Base-by-base conservation (phyloP, 2,329 filamentous ascomycete genomes). In the Triangularia setosa region DNA sequence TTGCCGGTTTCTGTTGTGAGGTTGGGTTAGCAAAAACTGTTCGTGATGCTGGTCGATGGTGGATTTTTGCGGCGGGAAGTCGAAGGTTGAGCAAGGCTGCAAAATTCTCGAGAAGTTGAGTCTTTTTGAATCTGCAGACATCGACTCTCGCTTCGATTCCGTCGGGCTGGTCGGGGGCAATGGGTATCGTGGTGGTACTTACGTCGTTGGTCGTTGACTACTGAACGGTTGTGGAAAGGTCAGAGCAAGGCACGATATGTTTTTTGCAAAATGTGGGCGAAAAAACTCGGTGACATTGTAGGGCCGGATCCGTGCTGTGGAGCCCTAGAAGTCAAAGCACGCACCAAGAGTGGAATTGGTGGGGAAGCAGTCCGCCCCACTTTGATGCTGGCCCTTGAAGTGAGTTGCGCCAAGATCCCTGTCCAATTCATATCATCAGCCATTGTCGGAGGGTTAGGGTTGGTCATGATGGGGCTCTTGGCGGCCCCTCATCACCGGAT, bases 1-100 rank as follows among this genome's bases (percentile, higher is more conserved):
- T 89, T 91, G 90, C 88, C 89, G 84, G 84, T 85, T 84, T 85
- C 85, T 89, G 80, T 56, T 63, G 67, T 24, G 68, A 64, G 63
- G 66, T 72, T 66, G 65, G 67, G 30, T 70, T 69, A 71, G 66
- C 59, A 23, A 44, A 28, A 35, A 35, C 24, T 27, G 52, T 59
- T 67, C 61, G 61, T 44, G 58, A 61, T 24, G 16, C 33, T 28
- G 27, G 56, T 57, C 25, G 48, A 16, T n/a, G 30, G 59, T 58
- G 28, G 53, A 44, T 18, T 18, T 24, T 8, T 16, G 62, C 4
- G 35, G 54, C 33, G 40, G 23, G 57, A 40, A n/a, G 35, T 63
- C 25, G 48, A 53, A 44, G n/a, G n/a, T n/a, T 58, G 62, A 44
- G 62, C 21, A 53, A 58, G 25, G 35, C 9, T 14, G 52, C 30